Percentiles rank a stretch among this genome's conserved stretches.
Conservation (phyloP, 2,329 filamentous ascomycete species). For the Aspergillus floridensis region DNA sequence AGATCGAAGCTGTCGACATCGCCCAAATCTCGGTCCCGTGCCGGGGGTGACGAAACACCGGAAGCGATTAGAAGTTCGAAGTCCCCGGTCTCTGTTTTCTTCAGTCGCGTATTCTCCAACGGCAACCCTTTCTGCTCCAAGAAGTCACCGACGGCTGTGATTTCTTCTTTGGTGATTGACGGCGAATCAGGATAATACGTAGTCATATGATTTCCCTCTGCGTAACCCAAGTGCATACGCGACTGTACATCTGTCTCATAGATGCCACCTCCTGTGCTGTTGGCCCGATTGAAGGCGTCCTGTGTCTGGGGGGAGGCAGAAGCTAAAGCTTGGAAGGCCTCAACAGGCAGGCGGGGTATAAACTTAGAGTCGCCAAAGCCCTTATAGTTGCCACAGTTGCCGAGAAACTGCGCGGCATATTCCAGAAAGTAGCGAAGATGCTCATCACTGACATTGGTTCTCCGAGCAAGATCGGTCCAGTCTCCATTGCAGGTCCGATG, state of each 20-base stretch:
- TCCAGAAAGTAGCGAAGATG: slow-evolving; percentile 69
- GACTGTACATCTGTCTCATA: slow-evolving; percentile 65
- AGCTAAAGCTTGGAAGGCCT: slow-evolving; percentile 64
- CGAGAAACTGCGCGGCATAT: slow-evolving; percentile 75
- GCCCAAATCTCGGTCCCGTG: slow-evolving; percentile 65
- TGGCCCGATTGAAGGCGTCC: slow-evolving; percentile 64
- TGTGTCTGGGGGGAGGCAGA: slow-evolving; percentile 58
- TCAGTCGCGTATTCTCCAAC: slow-evolving; percentile 71
- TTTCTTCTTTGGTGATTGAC: slow-evolving; percentile 71
- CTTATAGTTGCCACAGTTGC: slow-evolving; percentile 82
- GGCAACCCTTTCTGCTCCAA: slow-evolving; percentile 70
- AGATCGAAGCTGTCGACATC: slow-evolving; percentile 62
- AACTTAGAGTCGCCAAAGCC: slow-evolving; percentile 84
- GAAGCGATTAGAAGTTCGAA: slow-evolving; percentile 76
- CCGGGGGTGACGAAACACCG: slow-evolving; percentile 58
- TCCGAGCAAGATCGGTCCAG: slow-evolving; percentile 65
- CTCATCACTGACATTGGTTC: slow-evolving; percentile 62
- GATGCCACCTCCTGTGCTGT: slow-evolving; percentile 59
- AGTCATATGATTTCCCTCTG: slow-evolving; percentile 72
- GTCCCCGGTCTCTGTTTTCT: slow-evolving; percentile 61
- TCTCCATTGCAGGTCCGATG: slow-evolving; percentile 66
- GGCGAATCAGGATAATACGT: slow-evolving; percentile 79
- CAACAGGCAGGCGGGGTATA: slow-evolving; percentile 66
- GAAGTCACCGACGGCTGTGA: slow-evolving; percentile 68
- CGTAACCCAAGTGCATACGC: slow-evolving; percentile 73